These are phyloP conservation scores for Alternaria hordeiaustralica DNA, from an alignment of 2,329 filamentous ascomycete species.

Conservation along the genomic window DNA sequence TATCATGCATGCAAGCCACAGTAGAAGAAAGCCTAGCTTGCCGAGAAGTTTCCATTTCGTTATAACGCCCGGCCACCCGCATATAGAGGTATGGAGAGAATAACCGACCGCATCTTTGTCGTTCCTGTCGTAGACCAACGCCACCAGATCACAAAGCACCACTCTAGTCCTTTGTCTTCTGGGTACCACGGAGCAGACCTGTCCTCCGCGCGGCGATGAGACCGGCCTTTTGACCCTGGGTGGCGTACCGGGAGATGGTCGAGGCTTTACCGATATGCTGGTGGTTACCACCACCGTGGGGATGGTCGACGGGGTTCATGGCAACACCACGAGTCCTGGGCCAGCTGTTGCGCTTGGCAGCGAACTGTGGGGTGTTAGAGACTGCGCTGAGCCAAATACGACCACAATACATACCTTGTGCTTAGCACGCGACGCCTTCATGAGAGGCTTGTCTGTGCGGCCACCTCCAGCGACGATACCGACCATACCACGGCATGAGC, in stretches of 20 bases:
- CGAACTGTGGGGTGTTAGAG: constrained; percentile 66
- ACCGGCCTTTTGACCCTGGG: constrained; percentile 99
- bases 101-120: constrained; percentile 45
- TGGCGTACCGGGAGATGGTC: constrained; percentile 97
- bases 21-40: constrained; percentile 38
- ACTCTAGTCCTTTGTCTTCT: constrained; percentile 92
- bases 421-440: constrained; percentile 99
- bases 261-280: constrained; percentile 99
- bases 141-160: constrained; percentile 34
- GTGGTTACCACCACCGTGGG: constrained; percentile 86
- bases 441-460: constrained; percentile 98
- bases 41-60: constrained; percentile 40
- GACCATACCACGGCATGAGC: constrained; percentile 94
- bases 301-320: constrained; percentile 99
- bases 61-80: constrained; percentile 49
- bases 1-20: constrained; percentile 45
- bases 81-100: constrained; percentile 47
- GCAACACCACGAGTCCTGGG: constrained; percentile 99
- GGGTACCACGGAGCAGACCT: constrained; percentile 99
- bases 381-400: background rate
- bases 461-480: constrained; percentile 99
- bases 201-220: constrained; percentile 99
- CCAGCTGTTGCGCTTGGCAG: constrained; percentile 99
- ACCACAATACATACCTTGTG: constrained; percentile 67
- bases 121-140: constrained; percentile 32